Conservation (phyloP, 257 asterid genomes). For the Jacaranda copaia region DNA sequence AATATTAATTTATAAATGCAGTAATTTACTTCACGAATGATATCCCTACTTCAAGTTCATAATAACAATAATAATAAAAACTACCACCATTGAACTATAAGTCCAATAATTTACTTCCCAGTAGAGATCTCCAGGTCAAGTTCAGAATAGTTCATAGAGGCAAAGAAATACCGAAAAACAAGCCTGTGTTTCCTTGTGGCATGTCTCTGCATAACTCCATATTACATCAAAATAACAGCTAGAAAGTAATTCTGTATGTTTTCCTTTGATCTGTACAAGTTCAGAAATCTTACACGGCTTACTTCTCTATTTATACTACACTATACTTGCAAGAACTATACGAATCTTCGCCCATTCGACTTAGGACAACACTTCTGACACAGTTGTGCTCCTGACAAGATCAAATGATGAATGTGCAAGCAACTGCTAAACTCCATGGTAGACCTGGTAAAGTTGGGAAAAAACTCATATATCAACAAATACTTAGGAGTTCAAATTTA, state of each 20-base stretch:
- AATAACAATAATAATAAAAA: too few species aligned
- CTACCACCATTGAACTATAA: too few species aligned
- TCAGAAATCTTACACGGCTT: neutral
- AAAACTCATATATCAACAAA: neutral
- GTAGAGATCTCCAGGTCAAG: too few species aligned
- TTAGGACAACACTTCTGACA: neutral
- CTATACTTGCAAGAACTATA: neutral
- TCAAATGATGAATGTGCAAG: neutral
- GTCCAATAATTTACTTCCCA: too few species aligned
- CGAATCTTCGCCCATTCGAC: neutral
- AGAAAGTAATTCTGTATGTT: neutral
- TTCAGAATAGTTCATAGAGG: too few species aligned
- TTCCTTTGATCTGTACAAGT: slow-evolving; percentile 8
- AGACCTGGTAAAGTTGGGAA: slow-evolving; percentile 37
- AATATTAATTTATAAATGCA: too few species aligned
- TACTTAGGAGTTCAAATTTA: neutral
- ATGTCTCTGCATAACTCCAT: too few species aligned
- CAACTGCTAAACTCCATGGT: slow-evolving; percentile 38
- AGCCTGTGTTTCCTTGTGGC: neutral
- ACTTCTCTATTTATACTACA: neutral
- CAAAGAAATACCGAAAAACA: neutral
- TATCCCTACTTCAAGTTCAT: too few species aligned
- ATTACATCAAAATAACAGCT: neutral
- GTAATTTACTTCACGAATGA: too few species aligned
- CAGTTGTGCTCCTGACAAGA: neutral